Percentiles rank a stretch among this genome's conserved stretches.
phyloP scores from a whole-genome alignment of 78 protist genomes.

The Planoprotostelium fungivorum region DNA sequence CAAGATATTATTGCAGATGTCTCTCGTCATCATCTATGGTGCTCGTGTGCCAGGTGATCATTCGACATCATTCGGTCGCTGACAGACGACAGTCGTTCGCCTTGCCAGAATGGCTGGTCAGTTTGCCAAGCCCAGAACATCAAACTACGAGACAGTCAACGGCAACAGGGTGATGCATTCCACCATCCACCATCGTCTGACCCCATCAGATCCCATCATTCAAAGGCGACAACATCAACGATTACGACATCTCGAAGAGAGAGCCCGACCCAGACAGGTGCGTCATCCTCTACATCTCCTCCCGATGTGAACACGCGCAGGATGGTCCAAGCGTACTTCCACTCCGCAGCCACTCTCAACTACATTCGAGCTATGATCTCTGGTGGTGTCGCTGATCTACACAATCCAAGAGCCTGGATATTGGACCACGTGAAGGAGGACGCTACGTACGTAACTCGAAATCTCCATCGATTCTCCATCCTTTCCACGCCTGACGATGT shows the following conservation, averaged over 20 bases:
- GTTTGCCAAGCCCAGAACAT: slow-evolving; percentile 34
- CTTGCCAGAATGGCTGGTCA: slow-evolving; percentile 71
- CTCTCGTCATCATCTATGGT: slow-evolving; percentile 19
- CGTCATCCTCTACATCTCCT: background rate
- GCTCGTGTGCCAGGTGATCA: slow-evolving; percentile 24
- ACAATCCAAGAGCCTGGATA: slow-evolving; percentile 8
- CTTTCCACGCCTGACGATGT: too few relatives aligned
- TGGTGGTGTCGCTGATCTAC: slow-evolving; percentile 53
- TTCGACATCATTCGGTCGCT: too few relatives aligned
- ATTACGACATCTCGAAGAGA: slow-evolving; percentile 25
- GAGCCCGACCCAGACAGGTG: slow-evolving; percentile 46
- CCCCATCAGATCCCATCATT: slow-evolving; percentile 2
- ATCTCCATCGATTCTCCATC: background rate
- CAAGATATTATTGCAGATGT: slow-evolving; percentile 55
- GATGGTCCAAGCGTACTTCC: slow-evolving; percentile 37
- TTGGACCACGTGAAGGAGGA: background rate
- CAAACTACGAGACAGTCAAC: slow-evolving; percentile 18
- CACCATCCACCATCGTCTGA: too few relatives aligned
- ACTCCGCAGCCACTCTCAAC: slow-evolving; percentile 61
- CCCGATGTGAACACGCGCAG: background rate
- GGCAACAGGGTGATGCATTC: too few relatives aligned
- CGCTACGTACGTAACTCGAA: background rate
- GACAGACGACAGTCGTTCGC: slow-evolving; percentile 21
- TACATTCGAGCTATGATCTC: slow-evolving; percentile 34
- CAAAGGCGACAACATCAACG: slow-evolving; percentile 65